phyloP scores from a whole-genome alignment of 163 green algal species.

The Chlorella variabilis region DNA sequence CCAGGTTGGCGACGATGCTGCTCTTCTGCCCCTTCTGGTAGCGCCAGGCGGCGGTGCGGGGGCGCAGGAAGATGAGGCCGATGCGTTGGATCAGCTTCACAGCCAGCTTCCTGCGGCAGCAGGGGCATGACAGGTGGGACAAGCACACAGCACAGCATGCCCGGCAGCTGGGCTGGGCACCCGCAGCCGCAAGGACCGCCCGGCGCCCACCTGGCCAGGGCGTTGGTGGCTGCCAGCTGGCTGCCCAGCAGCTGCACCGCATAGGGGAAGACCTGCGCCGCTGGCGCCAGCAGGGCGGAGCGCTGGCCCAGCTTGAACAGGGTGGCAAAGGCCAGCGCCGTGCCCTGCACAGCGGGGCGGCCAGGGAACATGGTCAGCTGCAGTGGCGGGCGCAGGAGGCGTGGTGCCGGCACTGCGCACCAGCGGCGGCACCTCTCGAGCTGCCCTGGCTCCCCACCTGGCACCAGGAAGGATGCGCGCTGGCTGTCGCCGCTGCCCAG shows the following conservation, averaged over 20 bases:
- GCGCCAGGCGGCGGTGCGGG: constrained; percentile 76
- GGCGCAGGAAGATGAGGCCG: constrained; percentile 80
- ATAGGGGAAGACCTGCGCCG: constrained; percentile 20
- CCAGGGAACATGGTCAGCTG: neutral
- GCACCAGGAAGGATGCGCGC: constrained; percentile 65
- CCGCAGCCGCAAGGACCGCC: neutral
- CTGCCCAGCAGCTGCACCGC: constrained; percentile 35
- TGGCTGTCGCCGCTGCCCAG: constrained; percentile 29
- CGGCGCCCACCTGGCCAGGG: constrained; percentile 59
- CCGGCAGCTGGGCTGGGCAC: constrained; percentile 13
- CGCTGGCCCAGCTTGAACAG: constrained; percentile 78
- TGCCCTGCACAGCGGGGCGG: constrained; percentile 49
- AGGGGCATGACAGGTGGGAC: neutral
- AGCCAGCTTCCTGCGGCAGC: constrained; percentile 74
- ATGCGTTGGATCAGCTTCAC: constrained; percentile 90
- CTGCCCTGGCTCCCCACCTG: constrained; percentile 41
- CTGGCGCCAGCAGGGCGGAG: constrained; percentile 28
- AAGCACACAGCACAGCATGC: neutral
- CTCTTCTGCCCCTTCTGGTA: constrained; percentile 57
- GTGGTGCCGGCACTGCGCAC: too few relatives aligned
- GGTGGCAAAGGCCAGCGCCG: constrained; percentile 61
- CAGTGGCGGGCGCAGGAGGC: too few relatives aligned
- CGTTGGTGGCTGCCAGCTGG: constrained; percentile 30
- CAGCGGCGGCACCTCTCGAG: neutral
- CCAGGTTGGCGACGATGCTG: constrained; percentile 20